These are phyloP conservation scores for Verticillium zaregamsianum DNA, from an alignment of 2,329 filamentous ascomycete species.

Conservation along the genomic window DNA sequence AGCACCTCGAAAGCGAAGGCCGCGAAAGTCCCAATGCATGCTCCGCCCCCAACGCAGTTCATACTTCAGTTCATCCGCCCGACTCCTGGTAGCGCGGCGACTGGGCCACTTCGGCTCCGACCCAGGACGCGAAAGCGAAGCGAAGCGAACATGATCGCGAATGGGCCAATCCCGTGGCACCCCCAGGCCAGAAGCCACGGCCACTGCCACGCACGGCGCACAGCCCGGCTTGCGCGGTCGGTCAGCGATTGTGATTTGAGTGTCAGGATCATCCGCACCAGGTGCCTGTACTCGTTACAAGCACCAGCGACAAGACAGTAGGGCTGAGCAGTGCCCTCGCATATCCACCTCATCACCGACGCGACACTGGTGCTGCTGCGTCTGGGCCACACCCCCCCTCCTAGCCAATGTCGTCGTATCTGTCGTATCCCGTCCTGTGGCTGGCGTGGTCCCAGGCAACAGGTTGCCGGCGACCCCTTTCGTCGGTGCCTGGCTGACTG, in stretches of 20 bases:
- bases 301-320: background rate
- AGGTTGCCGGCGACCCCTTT: background rate
- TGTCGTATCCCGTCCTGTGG: background rate
- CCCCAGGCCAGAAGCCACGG: background rate
- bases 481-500: background rate
- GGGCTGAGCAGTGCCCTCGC: constrained; percentile 1
- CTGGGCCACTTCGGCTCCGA: background rate
- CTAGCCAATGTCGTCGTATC: background rate
- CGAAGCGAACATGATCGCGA: background rate
- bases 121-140: background rate
- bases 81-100: background rate
- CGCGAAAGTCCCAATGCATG: background rate
- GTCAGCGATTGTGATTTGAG: background rate
- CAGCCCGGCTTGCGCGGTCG: background rate
- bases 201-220: background rate
- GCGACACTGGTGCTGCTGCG: background rate
- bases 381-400: background rate
- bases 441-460: background rate
- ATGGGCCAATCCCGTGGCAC: background rate
- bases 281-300: background rate
- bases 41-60: background rate
- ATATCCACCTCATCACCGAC: background rate
- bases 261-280: background rate
- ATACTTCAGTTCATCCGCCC: background rate
- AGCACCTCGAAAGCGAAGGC: background rate